Evolutionary conservation across 208 protist species (phyloP).

Genomic region (Wallacemonas sp.): DNA sequence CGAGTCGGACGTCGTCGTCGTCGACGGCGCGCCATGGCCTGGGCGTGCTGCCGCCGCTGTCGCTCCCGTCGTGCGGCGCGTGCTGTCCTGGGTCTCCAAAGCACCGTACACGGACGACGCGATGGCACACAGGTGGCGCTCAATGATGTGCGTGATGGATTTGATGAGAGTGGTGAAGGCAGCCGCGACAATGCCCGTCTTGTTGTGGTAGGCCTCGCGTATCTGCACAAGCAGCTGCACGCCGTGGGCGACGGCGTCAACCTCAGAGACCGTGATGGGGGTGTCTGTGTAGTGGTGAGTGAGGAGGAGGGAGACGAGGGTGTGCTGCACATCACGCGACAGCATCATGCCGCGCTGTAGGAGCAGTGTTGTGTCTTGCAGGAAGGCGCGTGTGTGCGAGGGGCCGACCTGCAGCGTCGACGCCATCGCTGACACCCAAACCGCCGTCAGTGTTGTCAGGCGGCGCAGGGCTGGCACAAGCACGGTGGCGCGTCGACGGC

Average conservation of each 20-base stretch:
- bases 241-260: slow-evolving; percentile 67
- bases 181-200: slow-evolving; percentile 74
- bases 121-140: slow-evolving; percentile 66
- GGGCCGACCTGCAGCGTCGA: slow-evolving; percentile 30
- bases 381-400: slow-evolving; percentile 32
- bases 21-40: too few species aligned
- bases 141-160: slow-evolving; percentile 70
- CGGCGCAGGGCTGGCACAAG: slow-evolving; percentile 23
- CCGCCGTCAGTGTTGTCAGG: slow-evolving; percentile 35
- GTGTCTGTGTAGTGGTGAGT: slow-evolving; percentile 65
- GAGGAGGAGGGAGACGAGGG: slow-evolving; percentile 65
- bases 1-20: neutral
- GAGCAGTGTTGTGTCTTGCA: slow-evolving; percentile 45
- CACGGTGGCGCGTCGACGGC: slow-evolving; percentile 16
- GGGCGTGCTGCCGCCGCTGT: neutral
- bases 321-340: slow-evolving; percentile 50
- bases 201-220: slow-evolving; percentile 76
- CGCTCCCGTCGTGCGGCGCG: neutral
- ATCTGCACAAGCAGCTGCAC: slow-evolving; percentile 92
- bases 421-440: slow-evolving; percentile 56
- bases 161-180: slow-evolving; percentile 65
- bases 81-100: neutral
- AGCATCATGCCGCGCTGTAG: slow-evolving; percentile 68
- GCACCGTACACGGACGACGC: slow-evolving; percentile 25
- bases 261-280: slow-evolving; percentile 47